A percentile compares a stretch with the other conserved stretches of the same genome.
Conservation (phyloP, 495 filamentous ascomycete genomes). For the Podospora conica region DNA sequence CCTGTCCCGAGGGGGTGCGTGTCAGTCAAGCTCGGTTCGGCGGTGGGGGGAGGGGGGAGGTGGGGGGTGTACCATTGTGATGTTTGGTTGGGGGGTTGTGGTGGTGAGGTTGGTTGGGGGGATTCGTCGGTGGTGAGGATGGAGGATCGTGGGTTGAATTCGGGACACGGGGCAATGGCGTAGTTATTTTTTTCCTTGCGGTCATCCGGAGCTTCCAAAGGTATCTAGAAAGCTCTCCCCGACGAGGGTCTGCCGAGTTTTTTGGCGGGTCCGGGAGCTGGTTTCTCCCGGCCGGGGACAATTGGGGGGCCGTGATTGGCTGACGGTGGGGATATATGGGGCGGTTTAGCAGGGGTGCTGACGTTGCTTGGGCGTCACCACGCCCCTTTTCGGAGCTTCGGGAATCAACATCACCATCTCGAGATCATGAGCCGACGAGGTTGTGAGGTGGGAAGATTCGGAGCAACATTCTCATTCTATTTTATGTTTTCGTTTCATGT, state of each 20-base stretch:
- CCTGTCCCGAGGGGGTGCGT: conserved; percentile 26
- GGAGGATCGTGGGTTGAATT: not conserved
- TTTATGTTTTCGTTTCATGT: too few species aligned
- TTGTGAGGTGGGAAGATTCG: not conserved
- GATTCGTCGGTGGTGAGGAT: not conserved
- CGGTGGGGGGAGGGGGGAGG: not conserved
- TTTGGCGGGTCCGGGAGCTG: conserved; percentile 19
- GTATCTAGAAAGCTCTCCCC: conserved; percentile 28
- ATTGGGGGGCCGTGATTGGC: conserved; percentile 14
- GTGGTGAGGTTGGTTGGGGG: not conserved
- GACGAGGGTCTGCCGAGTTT: conserved; percentile 11
- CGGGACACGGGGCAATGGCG: not conserved
- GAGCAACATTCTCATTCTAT: too few species aligned
- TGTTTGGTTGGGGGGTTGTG: not conserved
- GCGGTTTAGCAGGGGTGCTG: not conserved
- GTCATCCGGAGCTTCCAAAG: conserved; percentile 23
- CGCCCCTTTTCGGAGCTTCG: not conserved
- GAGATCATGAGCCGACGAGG: not conserved
- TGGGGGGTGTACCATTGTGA: conserved; percentile 16
- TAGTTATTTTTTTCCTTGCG: conserved; percentile 10
- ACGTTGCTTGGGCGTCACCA: not conserved
- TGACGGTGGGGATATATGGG: not conserved
- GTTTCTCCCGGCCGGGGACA: conserved; percentile 15
- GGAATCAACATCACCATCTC: not conserved
- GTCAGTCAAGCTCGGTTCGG: not conserved